A percentile compares a stretch with the other conserved stretches of the same genome.
phyloP scores from a whole-genome alignment of 768 basidiomycete species.

The Pisolithus sp. region DNA sequence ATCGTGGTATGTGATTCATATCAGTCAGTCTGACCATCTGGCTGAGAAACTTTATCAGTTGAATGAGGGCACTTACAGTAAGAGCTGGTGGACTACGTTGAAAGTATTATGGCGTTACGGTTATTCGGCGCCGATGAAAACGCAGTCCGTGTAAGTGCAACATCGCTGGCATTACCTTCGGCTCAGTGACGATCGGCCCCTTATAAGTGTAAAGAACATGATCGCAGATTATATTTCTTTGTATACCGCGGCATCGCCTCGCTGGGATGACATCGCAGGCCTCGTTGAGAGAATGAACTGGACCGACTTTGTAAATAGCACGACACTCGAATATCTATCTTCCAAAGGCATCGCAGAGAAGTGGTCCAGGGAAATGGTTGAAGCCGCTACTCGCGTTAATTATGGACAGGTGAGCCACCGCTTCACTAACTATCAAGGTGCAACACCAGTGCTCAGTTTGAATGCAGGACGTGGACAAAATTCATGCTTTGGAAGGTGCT shows the following conservation, averaged over 20 bases:
- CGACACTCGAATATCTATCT: conserved; percentile 51
- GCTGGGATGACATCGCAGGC: conserved; percentile 56
- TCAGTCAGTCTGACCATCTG: too few species aligned
- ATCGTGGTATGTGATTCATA: conserved; percentile 43
- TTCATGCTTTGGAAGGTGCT: conserved; percentile 74
- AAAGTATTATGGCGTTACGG: conserved; percentile 80
- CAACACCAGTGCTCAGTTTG: background rate
- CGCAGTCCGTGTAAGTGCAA: conserved; percentile 46
- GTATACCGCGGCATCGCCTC: conserved; percentile 48
- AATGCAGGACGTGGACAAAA: conserved; percentile 52
- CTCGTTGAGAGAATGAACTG: conserved; percentile 51
- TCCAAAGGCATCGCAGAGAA: conserved; percentile 46
- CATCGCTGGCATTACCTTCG: background rate
- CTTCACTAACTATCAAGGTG: background rate
- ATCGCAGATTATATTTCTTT: conserved; percentile 47
- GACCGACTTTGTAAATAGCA: conserved; percentile 41
- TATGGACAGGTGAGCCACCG: conserved; percentile 58
- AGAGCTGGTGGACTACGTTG: conserved; percentile 63
- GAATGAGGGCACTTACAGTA: conserved; percentile 31
- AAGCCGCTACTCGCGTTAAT: conserved; percentile 77
- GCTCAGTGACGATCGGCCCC: background rate
- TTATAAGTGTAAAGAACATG: conserved; percentile 47
- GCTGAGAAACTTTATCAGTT: conserved; percentile 26
- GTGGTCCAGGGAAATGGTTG: conserved; percentile 70
- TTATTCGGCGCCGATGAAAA: conserved; percentile 48